Conservation (phyloP, 345 rosid genomes). For the Eucalyptus sp. region DNA sequence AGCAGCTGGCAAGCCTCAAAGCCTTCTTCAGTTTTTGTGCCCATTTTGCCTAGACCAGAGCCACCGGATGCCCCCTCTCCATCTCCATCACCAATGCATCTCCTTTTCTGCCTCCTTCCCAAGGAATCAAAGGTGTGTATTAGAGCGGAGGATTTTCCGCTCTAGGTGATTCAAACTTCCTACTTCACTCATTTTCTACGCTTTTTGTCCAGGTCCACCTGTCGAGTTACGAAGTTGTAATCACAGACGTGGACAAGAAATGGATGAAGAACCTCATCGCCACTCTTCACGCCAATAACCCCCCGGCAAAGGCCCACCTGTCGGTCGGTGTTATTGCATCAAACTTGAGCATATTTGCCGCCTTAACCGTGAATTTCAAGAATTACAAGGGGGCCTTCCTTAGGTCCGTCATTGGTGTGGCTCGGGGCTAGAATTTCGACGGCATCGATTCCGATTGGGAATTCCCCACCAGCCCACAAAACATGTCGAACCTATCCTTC, state of each 20-base stretch:
- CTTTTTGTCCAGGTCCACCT: neutral
- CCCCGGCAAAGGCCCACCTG: neutral
- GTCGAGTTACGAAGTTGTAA: neutral
- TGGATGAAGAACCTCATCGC: neutral
- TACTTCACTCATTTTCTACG: neutral
- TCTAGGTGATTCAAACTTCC: neutral
- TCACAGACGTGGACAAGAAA: neutral
- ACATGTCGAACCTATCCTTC: slow-evolving; percentile 8
- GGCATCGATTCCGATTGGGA: slow-evolving; percentile 48
- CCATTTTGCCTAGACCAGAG: neutral
- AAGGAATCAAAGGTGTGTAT: neutral
- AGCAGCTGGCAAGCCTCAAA: neutral
- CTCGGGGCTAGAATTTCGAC: slow-evolving; percentile 17
- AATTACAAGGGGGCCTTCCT: neutral
- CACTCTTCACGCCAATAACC: neutral
- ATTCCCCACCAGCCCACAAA: slow-evolving; percentile 11
- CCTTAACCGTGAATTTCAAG: neutral
- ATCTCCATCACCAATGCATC: neutral
- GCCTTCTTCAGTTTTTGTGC: neutral
- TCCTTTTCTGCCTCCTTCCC: neutral
- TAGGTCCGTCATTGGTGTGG: slow-evolving; percentile 20
- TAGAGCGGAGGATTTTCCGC: neutral
- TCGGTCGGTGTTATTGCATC: neutral
- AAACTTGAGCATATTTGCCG: neutral
- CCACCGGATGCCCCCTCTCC: neutral